Evolutionary conservation across 768 basidiomycete species (phyloP).

Genomic region (Gloeostereum incarnatum): DNA sequence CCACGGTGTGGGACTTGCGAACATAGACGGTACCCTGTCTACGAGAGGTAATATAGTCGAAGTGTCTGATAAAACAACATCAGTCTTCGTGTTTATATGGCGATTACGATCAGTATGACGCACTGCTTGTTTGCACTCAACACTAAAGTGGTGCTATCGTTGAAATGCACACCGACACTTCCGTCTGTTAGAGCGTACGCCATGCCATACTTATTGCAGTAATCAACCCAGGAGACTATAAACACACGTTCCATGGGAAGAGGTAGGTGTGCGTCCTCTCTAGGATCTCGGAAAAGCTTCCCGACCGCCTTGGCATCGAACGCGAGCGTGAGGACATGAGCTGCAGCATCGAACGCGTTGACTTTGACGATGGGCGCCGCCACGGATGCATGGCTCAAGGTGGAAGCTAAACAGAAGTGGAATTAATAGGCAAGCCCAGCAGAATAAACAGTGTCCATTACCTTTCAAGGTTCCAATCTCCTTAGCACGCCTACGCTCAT

Average conservation of each 20-base stretch:
- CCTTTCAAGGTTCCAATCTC: background rate
- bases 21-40: slow-evolving; percentile 58
- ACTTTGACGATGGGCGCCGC: slow-evolving; percentile 19
- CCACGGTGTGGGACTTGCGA: slow-evolving; percentile 62
- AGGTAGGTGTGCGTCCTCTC: slow-evolving; percentile 32
- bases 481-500: slow-evolving; percentile 10
- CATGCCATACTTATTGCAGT: slow-evolving; percentile 99
- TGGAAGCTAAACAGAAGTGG: too few relatives aligned
- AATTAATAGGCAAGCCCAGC: too few relatives aligned
- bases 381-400: background rate
- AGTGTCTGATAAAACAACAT: slow-evolving; percentile 44
- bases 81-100: background rate
- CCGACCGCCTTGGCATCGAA: slow-evolving; percentile 62
- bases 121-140: slow-evolving; percentile 83
- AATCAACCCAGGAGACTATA: slow-evolving; percentile 98
- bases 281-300: slow-evolving; percentile 58
- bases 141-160: slow-evolving; percentile 85
- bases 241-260: slow-evolving; percentile 72
- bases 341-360: slow-evolving; percentile 62
- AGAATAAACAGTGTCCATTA: too few relatives aligned
- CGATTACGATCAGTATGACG: slow-evolving; percentile 19
- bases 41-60: slow-evolving; percentile 78
- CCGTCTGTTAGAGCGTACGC: slow-evolving; percentile 96
- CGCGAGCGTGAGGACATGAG: slow-evolving; percentile 38
- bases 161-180: slow-evolving; percentile 92